Evolutionary conservation across 2,329 filamentous ascomycete genomes (phyloP).

Genomic region (Epicoccum nigrum): DNA sequence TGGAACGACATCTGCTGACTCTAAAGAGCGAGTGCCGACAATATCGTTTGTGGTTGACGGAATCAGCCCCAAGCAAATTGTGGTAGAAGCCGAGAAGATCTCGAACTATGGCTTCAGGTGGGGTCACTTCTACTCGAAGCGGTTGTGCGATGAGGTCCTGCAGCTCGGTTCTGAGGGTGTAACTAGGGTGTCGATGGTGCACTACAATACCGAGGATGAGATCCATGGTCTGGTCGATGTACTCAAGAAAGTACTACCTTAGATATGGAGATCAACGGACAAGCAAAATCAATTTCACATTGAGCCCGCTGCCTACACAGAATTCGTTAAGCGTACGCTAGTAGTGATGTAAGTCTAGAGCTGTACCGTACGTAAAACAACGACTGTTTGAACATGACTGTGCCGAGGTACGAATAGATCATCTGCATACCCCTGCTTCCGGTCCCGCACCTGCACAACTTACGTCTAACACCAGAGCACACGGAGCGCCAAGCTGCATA

Average conservation of each 20-base stretch:
- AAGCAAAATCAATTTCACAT: too few species aligned
- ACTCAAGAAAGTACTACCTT: conserved; percentile 57
- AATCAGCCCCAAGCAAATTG: conserved; percentile 61
- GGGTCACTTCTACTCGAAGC: conserved; percentile 72
- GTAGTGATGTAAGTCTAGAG: too few species aligned
- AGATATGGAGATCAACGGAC: too few species aligned
- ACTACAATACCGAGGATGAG: conserved; percentile 74
- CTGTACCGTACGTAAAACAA: too few species aligned
- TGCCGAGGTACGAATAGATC: too few species aligned
- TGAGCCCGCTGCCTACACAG: too few species aligned
- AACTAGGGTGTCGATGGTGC: conserved; percentile 72
- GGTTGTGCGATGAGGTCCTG: conserved; percentile 65
- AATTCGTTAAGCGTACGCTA: too few species aligned
- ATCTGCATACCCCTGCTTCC: too few species aligned
- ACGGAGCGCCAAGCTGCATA: too few species aligned
- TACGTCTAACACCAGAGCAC: too few species aligned
- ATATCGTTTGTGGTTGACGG: conserved; percentile 70
- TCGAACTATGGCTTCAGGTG: conserved; percentile 68
- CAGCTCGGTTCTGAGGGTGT: conserved; percentile 66
- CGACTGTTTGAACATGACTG: too few species aligned
- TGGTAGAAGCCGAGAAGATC: conserved; percentile 66
- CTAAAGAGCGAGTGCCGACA: conserved; percentile 63
- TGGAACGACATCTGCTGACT: conserved; percentile 60
- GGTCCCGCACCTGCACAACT: too few species aligned
- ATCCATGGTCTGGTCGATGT: conserved; percentile 59